Base-by-base conservation (phyloP, 306 rosid species). In the Carpinus viminea region DNA sequence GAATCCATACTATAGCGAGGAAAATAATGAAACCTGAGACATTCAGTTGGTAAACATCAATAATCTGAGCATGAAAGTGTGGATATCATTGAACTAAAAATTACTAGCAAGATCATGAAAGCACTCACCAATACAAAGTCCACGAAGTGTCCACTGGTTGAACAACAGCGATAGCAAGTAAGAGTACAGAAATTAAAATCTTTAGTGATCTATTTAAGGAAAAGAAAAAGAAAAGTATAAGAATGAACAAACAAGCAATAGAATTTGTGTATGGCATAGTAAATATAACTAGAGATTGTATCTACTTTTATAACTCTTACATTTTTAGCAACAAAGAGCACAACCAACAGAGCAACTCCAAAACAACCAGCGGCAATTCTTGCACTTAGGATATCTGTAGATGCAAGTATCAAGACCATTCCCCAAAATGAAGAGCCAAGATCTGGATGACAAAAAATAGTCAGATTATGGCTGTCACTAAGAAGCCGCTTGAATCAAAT, bases 341-440 rank as follows among this genome's bases (percentile, higher is more conserved):
- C 98, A 76, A 94, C 66, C 71, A 94, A 31, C 53, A 94, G 93
- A 62, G 98, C 96, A 78, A 80, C 82, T 73, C 83, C 79, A 34
- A 94, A 86, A 84, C 98, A 89, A 78, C 93, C 98, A 74, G 98
- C 97, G 72, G 98, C 98, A 82, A 94, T 89, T 80, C 92, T 90
- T 13, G 98, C 93, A 45, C 95, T 82, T 68, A 92, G 36, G 84
- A 91, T 85, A 74, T 94, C 86, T 68, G 98, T 92, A 18, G 98
- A 92, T 31, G 97, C 97, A n/a, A 94, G 97, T 76, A 94, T 87
- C 88, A 94, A 86, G 76, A 87, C 81, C 98, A 92, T 89, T 83
- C 98, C 98, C 98, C 98, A 94, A 86, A 94, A 92, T 70, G 98
- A 94, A 53, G 98, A 94, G 69, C 98, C 98, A 43, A 94, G 93